Base-by-base conservation (phyloP, 208 protist species). In the Borovskyia barvae region DNA sequence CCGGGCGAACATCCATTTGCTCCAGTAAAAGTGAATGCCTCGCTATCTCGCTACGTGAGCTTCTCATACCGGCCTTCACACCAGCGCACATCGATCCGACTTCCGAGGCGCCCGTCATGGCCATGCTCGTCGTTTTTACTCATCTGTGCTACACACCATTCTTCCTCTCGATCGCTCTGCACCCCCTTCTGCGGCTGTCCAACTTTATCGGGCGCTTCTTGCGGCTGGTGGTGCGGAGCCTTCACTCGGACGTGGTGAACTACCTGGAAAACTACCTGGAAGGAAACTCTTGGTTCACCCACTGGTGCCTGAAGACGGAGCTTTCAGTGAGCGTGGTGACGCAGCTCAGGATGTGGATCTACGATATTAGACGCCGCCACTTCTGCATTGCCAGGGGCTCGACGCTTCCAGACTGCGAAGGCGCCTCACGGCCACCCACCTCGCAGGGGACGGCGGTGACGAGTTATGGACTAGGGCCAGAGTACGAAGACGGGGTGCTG, bases 131-230 rank as follows among this genome's bases (percentile, higher is more conserved):
- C 28, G 7, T 90, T 17, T 47, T 71, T 12, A 88, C 81, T 49
- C 82, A 80, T 57, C 55, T 90, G 25, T 57, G 77, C 30, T 85
- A 90, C 54, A 74, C 81, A 25, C 82, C 82, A 3, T 77, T 90
- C 56, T 20, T 77, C 3, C 72, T 85, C 15, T 57, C 67, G 29
- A 79, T 90, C 35, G 28, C 63, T 42, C 54, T 93, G 32, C 80
- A 90, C 54, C 80, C 80, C 11, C 63, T 87, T 33, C 63, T 93
- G 40, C 80, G 77, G 12, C 55, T 90, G 32, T 86, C 80, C 48
- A 84, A 75, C 73, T 85, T 90, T 32, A 82, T 88, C 42, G 80
- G 79, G 22, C 76, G 82, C 8, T 93, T 93, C 42, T 62, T 93
- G 17, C 82, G 82, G 3, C 68, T 88, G 4, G 80, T 93, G 0